Conservation (phyloP, 306 rosid genomes). For the Acacia crassicarpa region DNA sequence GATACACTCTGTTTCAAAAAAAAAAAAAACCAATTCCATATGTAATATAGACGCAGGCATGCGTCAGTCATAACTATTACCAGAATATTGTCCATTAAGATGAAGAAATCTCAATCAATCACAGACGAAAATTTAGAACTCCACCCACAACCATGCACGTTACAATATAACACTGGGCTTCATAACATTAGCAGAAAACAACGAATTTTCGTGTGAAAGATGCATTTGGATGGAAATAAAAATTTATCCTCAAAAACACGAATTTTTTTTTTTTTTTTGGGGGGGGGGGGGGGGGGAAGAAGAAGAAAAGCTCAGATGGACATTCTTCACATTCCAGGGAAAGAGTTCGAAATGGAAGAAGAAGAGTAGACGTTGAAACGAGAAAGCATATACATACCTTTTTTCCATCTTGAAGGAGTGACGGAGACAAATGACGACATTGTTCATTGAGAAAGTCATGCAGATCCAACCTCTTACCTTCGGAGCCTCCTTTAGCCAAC, state of each 20-base stretch:
- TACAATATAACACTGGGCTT: neutral
- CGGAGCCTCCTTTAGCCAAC: conserved; percentile 62
- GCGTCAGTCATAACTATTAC: neutral
- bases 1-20: too few species aligned
- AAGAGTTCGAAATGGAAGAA: neutral
- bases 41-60: neutral
- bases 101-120: neutral
- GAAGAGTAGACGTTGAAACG: neutral
- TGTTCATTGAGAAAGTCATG: conserved; percentile 34
- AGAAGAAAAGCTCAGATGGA: neutral
- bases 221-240: neutral
- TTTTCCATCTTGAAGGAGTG: conserved; percentile 20
- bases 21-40: neutral
- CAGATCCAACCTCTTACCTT: conserved; percentile 49
- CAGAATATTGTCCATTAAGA: neutral
- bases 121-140: neutral
- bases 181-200: neutral
- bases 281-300: neutral
- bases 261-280: too few species aligned
- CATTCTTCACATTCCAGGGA: conserved; percentile 1
- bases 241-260: neutral
- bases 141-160: neutral
- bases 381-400: conserved; percentile 49
- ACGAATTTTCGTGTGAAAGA: neutral
- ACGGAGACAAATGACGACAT: conserved; percentile 5